Conservation (phyloP, 2,329 filamentous ascomycete species). For the Penicillium concentricum region DNA sequence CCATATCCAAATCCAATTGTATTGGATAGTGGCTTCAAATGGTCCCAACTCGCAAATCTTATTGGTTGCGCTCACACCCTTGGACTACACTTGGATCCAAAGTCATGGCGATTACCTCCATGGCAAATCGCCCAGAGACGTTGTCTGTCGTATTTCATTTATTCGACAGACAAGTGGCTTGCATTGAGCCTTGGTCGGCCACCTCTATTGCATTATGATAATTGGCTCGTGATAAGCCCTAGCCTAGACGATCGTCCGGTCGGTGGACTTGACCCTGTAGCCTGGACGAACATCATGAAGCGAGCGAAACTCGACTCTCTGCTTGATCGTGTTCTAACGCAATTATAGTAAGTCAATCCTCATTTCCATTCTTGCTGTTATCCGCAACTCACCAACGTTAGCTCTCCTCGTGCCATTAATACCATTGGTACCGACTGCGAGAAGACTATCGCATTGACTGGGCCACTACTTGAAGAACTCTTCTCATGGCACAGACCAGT, state of each 20-base stretch:
- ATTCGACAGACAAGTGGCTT: slow-evolving; percentile 6
- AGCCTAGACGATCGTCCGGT: neutral
- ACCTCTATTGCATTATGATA: neutral
- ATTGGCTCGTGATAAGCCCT: slow-evolving; percentile 1
- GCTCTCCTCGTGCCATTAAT: neutral
- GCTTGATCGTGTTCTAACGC: neutral
- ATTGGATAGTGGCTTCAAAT: slow-evolving; percentile 1
- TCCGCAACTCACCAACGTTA: neutral
- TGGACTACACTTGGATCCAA: slow-evolving; percentile 3
- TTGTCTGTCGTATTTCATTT: slow-evolving; percentile 1
- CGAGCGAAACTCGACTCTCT: neutral
- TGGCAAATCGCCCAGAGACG: slow-evolving; percentile 1
- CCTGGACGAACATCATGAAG: neutral
- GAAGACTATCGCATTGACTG: neutral
- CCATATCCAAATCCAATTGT: slow-evolving; percentile 3
- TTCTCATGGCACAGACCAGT: neutral
- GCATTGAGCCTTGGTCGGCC: slow-evolving; percentile 4
- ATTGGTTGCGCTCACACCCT: neutral
- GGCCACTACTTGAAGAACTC: neutral
- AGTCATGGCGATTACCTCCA: slow-evolving; percentile 1
- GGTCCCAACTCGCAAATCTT: neutral
- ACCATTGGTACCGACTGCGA: neutral
- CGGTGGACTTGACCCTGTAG: neutral
- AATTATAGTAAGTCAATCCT: neutral
- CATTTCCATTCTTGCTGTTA: neutral